Evolutionary conservation across 192 early-diverging fungal genomes (phyloP).

Genomic region (Chytriomyces sp.): DNA sequence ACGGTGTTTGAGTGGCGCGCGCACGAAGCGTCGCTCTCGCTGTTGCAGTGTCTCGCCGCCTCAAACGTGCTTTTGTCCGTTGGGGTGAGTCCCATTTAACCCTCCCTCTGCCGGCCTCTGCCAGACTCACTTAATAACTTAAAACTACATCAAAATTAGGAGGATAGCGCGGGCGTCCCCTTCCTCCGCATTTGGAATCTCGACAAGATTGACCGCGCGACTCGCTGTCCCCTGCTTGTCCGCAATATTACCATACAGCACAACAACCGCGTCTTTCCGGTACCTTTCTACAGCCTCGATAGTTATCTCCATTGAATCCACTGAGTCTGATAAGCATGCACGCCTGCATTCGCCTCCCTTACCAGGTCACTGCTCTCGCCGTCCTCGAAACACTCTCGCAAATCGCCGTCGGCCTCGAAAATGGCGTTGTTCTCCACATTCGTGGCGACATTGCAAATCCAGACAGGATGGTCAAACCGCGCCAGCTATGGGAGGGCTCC

Average conservation of each 20-base stretch:
- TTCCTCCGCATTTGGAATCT: conserved; percentile 83
- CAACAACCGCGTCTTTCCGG: conserved; percentile 67
- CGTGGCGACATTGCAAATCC: conserved; percentile 76
- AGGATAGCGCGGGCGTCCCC: conserved; percentile 53
- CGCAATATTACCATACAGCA: conserved; percentile 72
- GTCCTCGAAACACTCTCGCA: conserved; percentile 79
- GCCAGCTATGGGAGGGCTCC: conserved; percentile 79
- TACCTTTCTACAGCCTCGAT: conserved; percentile 22
- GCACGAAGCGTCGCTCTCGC: neutral
- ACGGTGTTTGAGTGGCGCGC: conserved; percentile 1
- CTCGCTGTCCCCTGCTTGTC: conserved; percentile 55
- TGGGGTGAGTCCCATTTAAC: neutral
- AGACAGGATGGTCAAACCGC: conserved; percentile 75
- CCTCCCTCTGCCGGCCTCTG: neutral
- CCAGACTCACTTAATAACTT: neutral
- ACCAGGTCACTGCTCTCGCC: conserved; percentile 68
- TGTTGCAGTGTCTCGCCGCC: neutral
- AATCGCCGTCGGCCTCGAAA: conserved; percentile 89
- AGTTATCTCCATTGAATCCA: neutral
- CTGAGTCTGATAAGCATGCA: too few species aligned
- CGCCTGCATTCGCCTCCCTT: neutral
- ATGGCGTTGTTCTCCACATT: conserved; percentile 84
- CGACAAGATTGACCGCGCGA: conserved; percentile 61
- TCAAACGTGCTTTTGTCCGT: neutral
- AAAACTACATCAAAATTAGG: conserved; percentile 29